Evolutionary conservation across 2,329 filamentous ascomycete genomes (phyloP), one percentile per base, ranked within the genome.

Genomic region (Neocucurbitaria cava): DNA sequence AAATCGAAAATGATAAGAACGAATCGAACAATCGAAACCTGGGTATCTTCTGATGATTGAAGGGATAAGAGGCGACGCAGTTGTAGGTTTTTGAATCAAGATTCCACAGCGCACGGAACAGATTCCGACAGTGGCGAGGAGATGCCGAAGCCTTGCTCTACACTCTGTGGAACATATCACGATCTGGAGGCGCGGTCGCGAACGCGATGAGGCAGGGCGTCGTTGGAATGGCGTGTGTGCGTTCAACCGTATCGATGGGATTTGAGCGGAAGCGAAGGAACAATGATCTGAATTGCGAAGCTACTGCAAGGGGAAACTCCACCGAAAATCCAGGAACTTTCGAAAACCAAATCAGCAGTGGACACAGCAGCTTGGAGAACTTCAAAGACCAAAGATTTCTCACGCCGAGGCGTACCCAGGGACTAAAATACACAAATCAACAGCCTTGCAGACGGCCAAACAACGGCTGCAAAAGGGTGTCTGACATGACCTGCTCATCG

Each of bases 181-280:
- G 63, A 50, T 54, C 55, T 41, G 47, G 54, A 56, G 56, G 58
- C 66, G 69, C 68, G 65, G 61, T 68, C 67, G 65, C 65, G 70
- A 66, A 65, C 69, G 70, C 66, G 64, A 68, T 62, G 61, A 65
- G 64, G 66, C 64, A 72, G 68, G 69, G 69, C 64, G 61, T 56
- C 63, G 68, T 56, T 64, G 68, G 72, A 74, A 75, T 75, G 71
- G 61, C 60, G 63, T 64, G 58, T 59, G 54, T 55, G 52, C 49
- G 54, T 54, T 52, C 45, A 49, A 62, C 68, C 65, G 64, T 62
- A 57, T 45, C 54, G 45, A 52, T 60, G 70, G 68, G 56, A 59
- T 55, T 59, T 40, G 57, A 58, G 50, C 62, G 42, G 48, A 59
- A 60, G 52, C 54, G 49, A 64, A 54, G 41, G 57, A 65, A 62